These are phyloP conservation scores for Microbotryomycetes sp. DNA, from an alignment of 1,284 basidiomycete species.

Conservation along the genomic window DNA sequence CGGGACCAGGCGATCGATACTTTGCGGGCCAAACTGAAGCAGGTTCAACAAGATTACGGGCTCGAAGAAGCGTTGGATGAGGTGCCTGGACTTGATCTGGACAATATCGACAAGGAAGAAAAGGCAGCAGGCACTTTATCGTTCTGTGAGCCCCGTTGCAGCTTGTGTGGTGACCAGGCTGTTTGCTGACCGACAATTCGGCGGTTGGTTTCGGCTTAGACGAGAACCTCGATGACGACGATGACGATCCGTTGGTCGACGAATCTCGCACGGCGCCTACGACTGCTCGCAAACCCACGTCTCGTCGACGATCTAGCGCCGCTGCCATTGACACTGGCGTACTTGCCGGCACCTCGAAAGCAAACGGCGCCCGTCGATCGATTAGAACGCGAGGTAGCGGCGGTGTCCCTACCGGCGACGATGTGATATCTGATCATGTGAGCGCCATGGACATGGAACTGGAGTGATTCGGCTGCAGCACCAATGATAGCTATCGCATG, in stretches of 20 bases:
- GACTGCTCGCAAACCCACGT: not conserved
- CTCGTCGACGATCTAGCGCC: not conserved
- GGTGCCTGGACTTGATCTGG: slow-evolving; percentile 19
- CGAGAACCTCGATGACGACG: slow-evolving; percentile 27
- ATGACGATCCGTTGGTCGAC: not conserved
- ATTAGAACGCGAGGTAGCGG: not conserved
- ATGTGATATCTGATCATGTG: not conserved
- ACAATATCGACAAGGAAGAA: slow-evolving; percentile 27
- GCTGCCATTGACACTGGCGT: not conserved
- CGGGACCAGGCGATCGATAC: slow-evolving; percentile 70
- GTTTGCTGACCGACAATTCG: too few relatives aligned
- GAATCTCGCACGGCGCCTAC: not conserved
- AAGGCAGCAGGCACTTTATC: slow-evolving; percentile 22
- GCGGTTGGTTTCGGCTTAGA: slow-evolving; percentile 3
- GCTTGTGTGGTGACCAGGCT: not conserved
- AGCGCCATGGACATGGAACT: not conserved
- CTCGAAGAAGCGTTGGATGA: slow-evolving; percentile 4
- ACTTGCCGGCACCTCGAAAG: not conserved
- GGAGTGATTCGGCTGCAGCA: too few relatives aligned
- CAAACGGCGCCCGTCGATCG: not conserved
- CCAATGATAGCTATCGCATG: too few relatives aligned
- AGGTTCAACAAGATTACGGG: not conserved
- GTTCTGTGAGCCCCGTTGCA: slow-evolving; percentile 16
- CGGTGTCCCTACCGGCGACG: not conserved
- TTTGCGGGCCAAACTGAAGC: slow-evolving; percentile 48